phyloP scores from a whole-genome alignment of 805 yeast genomes.

The Wickerhamiella brachini region DNA sequence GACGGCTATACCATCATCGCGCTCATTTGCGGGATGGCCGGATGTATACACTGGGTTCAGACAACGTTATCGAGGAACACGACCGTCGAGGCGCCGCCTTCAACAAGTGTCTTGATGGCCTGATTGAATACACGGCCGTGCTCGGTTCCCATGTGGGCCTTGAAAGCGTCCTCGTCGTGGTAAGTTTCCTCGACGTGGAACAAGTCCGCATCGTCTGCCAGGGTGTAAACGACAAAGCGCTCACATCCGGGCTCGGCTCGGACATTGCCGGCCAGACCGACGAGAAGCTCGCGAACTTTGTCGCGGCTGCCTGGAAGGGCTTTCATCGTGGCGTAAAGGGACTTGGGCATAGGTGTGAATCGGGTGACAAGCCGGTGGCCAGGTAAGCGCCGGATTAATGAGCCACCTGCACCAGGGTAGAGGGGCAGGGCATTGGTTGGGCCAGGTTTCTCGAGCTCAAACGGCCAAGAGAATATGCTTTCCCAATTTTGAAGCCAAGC shows the following conservation, averaged over 20 bases:
- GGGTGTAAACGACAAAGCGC: conserved; percentile 19
- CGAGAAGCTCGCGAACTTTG: conserved; percentile 13
- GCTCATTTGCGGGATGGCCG: too few relatives aligned
- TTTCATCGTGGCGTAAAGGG: conserved; percentile 17
- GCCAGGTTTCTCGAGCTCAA: too few relatives aligned
- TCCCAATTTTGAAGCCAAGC: too few relatives aligned
- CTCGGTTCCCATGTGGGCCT: conserved; percentile 17
- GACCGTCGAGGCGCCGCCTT: conserved; percentile 15
- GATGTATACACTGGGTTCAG: too few relatives aligned
- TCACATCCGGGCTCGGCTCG: conserved; percentile 19
- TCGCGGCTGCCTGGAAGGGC: conserved; percentile 17
- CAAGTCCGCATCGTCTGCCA: conserved; percentile 11
- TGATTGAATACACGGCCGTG: conserved; percentile 19
- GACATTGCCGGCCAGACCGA: conserved; percentile 14
- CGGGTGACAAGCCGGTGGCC: too few relatives aligned
- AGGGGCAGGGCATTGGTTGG: too few relatives aligned
- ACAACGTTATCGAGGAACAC: conserved; percentile 14
- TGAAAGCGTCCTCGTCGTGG: conserved; percentile 19
- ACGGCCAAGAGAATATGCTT: too few relatives aligned
- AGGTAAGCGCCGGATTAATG: too few relatives aligned
- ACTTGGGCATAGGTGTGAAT: conserved; percentile 5
- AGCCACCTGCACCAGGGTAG: too few relatives aligned
- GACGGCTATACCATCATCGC: too few relatives aligned
- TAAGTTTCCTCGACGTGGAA: conserved; percentile 21
- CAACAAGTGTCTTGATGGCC: conserved; percentile 16